Evolutionary conservation across 192 early-diverging fungal genomes (phyloP).

Genomic region (Podila minutissima): DNA sequence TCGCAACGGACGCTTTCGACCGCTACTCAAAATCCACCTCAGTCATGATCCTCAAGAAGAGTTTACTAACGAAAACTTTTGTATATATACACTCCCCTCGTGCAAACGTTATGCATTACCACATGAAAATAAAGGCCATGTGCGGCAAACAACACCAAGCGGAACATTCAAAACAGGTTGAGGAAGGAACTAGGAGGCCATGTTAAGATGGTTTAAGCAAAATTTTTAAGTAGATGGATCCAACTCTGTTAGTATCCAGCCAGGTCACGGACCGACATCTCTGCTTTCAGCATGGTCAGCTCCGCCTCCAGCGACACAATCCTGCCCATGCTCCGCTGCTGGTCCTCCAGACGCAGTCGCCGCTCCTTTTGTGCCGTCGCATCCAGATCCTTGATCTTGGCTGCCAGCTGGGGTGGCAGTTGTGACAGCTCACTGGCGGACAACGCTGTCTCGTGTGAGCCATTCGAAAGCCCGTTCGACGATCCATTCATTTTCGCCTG

Average conservation of each 20-base stretch:
- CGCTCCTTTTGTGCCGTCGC: constrained; percentile 33
- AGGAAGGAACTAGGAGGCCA: too few relatives aligned
- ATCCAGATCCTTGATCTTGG: constrained; percentile 34
- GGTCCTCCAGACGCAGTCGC: constrained; percentile 37
- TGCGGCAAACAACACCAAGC: too few relatives aligned
- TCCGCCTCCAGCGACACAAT: constrained; percentile 50
- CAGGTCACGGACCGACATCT: constrained; percentile 46
- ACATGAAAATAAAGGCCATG: too few relatives aligned
- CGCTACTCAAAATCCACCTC: background rate
- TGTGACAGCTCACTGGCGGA: background rate
- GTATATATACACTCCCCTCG: too few relatives aligned
- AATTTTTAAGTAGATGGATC: background rate
- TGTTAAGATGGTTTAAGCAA: background rate
- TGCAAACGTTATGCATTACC: too few relatives aligned
- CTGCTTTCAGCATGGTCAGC: constrained; percentile 55
- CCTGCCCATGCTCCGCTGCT: constrained; percentile 29
- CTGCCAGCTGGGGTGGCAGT: background rate
- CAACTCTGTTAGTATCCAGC: constrained; percentile 12
- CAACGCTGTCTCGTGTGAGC: background rate
- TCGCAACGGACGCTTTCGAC: background rate
- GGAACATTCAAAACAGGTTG: too few relatives aligned
- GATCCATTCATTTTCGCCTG: background rate
- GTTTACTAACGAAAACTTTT: too few relatives aligned
- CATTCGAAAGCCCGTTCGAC: background rate
- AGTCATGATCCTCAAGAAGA: too few relatives aligned